These are phyloP conservation scores for Clonostachys solani DNA, from an alignment of 2,329 filamentous ascomycete species.

Conservation along the genomic window DNA sequence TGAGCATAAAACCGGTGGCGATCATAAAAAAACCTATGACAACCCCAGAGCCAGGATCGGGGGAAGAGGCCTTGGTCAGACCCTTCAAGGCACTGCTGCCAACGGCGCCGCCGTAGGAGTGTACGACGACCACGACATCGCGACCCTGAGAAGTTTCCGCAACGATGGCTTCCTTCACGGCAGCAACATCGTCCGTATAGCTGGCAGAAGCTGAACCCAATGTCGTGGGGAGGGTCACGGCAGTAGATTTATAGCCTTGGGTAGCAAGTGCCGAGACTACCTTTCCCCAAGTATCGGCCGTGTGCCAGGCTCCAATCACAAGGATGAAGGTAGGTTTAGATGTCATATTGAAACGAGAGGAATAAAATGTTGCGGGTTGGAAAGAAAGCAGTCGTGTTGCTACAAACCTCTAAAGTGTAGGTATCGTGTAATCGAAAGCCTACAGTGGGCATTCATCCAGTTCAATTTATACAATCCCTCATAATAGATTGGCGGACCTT, in stretches of 20 bases:
- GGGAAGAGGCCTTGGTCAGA: slow-evolving; percentile 16
- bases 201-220: slow-evolving; percentile 8
- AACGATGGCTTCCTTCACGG: too few relatives aligned
- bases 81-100: slow-evolving; percentile 39
- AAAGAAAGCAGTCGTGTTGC: too few relatives aligned
- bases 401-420: too few relatives aligned
- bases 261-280: slow-evolving; percentile 23
- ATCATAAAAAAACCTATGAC: slow-evolving; percentile 39
- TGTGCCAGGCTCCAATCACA: slow-evolving; percentile 44
- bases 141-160: slow-evolving; percentile 12
- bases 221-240: slow-evolving; percentile 32
- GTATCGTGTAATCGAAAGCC: too few relatives aligned
- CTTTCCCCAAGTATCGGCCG: slow-evolving; percentile 26
- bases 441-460: too few relatives aligned
- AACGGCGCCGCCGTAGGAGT: slow-evolving; percentile 44
- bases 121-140: slow-evolving; percentile 40
- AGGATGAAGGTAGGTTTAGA: slow-evolving; percentile 31
- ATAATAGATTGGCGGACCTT: too few relatives aligned
- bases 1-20: slow-evolving; percentile 34
- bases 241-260: slow-evolving; percentile 22
- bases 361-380: too few relatives aligned
- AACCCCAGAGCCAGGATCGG: slow-evolving; percentile 15
- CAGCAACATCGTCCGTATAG: too few relatives aligned
- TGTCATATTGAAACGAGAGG: background rate
- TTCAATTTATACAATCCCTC: too few relatives aligned